Evolutionary conservation across 2,329 filamentous ascomycete genomes (phyloP), one percentile per base, ranked within the genome.

Genomic region (Fusarium sp.): DNA sequence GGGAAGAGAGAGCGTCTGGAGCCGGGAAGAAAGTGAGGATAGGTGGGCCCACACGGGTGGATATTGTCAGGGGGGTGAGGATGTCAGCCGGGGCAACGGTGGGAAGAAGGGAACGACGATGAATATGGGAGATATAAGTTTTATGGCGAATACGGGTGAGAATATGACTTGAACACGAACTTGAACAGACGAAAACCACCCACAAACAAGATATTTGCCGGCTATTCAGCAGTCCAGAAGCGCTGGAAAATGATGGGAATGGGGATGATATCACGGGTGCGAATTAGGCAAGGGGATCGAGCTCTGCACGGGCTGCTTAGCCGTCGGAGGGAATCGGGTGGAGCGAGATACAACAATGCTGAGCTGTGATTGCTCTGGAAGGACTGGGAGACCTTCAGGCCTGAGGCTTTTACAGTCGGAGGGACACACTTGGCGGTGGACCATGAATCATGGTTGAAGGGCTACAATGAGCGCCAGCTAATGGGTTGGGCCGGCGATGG

Each of bases 1-100:
- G 80, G 80, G 81, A 81, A 81, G 80, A 82, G 78, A 81, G 75
- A 80, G 78, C 80, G 73, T 70, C 75, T 77, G 79, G 76, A 79
- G 77, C 80, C 79, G 76, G 78, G 77, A 79, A 74, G 76, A 77
- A 77, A 79, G 77, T 74, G 76, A 78, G 78, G 76, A 80, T 78
- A 77, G 78, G 78, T 78, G 78, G 79, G 70, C 77, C 80, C 80
- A 82, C 80, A 72, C 73, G 71, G 73, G 74, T 74, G 78, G 70
- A 73, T 76, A 71, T 73, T 64, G 65, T 68, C 71, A 74, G 78
- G 79, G 80, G 77, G 70, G 75, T 74, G 77, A 77, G 75, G 68
- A 77, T 72, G 78, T 79, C 78, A 80, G 80, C 78, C 78, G 77
- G 78, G 79, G 77, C 79, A 80, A 79, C 74, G 77, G 74, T 76